A percentile compares a stretch with the other conserved stretches of the same genome.
phyloP scores from a whole-genome alignment of 1,284 basidiomycete species.

The Cutaneotrichosporon sp. region DNA sequence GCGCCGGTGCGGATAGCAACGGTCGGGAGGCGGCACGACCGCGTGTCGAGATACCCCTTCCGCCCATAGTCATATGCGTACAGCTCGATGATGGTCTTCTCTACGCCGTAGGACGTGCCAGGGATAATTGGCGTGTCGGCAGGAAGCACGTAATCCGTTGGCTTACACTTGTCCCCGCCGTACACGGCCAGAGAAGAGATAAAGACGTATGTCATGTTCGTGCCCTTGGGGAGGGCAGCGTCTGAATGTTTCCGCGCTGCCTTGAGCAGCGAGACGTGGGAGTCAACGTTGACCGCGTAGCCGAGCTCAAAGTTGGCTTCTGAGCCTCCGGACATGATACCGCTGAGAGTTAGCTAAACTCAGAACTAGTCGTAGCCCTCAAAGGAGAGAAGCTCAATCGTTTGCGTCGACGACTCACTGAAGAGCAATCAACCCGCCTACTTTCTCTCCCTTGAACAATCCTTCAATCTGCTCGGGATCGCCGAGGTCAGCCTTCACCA shows the following conservation, averaged over 20 bases:
- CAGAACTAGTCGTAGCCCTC: no score
- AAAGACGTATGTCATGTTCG: conserved; percentile 57
- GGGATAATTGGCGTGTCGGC: conserved; percentile 56
- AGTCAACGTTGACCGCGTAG: conserved; percentile 59
- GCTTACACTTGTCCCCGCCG: conserved; percentile 56
- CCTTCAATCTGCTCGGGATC: conserved; percentile 49
- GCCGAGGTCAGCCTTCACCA: conserved; percentile 56
- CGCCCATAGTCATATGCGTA: conserved; percentile 62
- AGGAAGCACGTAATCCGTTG: conserved; percentile 41
- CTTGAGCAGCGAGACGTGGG: conserved; percentile 56
- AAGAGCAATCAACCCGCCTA: conserved; percentile 46
- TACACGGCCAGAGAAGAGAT: conserved; percentile 62
- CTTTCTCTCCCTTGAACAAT: conserved; percentile 47
- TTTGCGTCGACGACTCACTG: conserved; percentile 31
- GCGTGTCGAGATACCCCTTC: conserved; percentile 58
- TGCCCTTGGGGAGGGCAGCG: conserved; percentile 20
- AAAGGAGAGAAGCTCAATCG: neutral
- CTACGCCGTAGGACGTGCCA: conserved; percentile 58
- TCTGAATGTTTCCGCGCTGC: conserved; percentile 50
- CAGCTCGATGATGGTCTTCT: conserved; percentile 59
- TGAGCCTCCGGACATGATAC: conserved; percentile 64
- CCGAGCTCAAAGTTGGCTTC: conserved; percentile 62
- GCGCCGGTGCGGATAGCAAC: conserved; percentile 58
- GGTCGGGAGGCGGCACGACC: conserved; percentile 60
- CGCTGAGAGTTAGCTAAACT: conserved; percentile 43